phyloP scores from a whole-genome alignment of 495 filamentous ascomycete genomes.

The Collariella sp. region DNA sequence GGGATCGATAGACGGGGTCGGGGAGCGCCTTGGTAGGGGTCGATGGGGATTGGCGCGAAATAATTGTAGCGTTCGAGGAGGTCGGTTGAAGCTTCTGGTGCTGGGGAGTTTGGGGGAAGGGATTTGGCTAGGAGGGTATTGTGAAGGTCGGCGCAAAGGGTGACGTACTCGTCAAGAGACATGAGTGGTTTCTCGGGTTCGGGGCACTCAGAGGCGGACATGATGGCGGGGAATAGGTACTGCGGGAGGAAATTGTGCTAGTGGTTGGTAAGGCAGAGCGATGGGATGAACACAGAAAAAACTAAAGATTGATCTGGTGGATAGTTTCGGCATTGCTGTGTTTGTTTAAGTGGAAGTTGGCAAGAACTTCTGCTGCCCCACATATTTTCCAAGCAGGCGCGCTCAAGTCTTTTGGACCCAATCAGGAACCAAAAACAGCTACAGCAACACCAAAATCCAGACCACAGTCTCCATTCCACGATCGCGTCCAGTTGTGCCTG shows the following conservation, averaged over 20 bases:
- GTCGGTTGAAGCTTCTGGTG: background rate
- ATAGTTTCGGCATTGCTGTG: background rate
- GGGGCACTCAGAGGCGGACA: background rate
- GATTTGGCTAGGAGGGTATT: conserved; percentile 1
- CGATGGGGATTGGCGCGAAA: background rate
- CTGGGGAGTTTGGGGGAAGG: background rate
- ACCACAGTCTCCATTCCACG: background rate
- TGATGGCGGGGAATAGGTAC: background rate
- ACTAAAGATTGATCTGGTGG: background rate
- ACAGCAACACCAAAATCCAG: background rate
- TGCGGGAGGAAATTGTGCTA: background rate
- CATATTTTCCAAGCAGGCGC: background rate
- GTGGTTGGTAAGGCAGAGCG: background rate
- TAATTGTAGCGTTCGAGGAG: conserved; percentile 1
- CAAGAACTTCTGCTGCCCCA: conserved; percentile 4
- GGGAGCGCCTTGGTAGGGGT: background rate
- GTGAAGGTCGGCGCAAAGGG: background rate
- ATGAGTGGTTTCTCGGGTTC: background rate
- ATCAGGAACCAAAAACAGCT: background rate
- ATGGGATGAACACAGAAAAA: background rate
- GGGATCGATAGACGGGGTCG: background rate
- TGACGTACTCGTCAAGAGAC: background rate
- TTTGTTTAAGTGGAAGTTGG: background rate
- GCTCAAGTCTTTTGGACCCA: background rate
- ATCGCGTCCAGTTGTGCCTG: conserved; percentile 1